These are phyloP conservation scores for Aureococcus anophagefferens DNA, from an alignment of 108 stramenopile genomes.

Conservation along the genomic window DNA sequence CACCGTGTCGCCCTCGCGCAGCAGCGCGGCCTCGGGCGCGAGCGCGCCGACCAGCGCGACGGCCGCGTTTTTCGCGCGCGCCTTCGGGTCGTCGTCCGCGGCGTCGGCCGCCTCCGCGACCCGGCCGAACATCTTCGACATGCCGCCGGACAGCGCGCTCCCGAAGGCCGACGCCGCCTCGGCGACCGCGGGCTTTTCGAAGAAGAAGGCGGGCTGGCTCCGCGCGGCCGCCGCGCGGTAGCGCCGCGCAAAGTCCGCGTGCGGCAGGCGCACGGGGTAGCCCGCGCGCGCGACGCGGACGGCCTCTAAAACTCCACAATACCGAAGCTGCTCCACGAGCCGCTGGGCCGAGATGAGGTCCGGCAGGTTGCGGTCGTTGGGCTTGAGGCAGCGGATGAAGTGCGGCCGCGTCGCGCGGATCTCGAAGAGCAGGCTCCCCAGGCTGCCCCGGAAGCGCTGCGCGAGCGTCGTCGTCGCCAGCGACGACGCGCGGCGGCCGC, in stretches of 20 bases:
- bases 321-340: constrained; percentile 87
- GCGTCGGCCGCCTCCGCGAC: not conserved
- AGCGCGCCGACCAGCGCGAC: constrained; percentile 63
- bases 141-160: not conserved
- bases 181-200: not conserved
- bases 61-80: not conserved
- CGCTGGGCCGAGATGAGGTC: constrained; percentile 65
- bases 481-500: not conserved
- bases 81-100: not conserved
- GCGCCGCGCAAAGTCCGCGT: constrained; percentile 74
- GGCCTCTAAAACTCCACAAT: constrained; percentile 97
- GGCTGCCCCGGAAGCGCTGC: constrained; percentile 70
- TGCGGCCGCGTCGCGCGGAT: constrained; percentile 95
- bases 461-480: constrained; percentile 65
- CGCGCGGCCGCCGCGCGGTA: constrained; percentile 33
- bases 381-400: constrained; percentile 97
- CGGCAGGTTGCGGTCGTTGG: constrained; percentile 80
- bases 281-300: constrained; percentile 97
- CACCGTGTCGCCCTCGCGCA: constrained; percentile 59
- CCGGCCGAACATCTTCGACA: too few relatives aligned
- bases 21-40: constrained; percentile 47
- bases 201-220: not conserved
- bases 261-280: constrained; percentile 89
- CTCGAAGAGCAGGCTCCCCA: constrained; percentile 45
- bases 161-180: not conserved